phyloP scores from a whole-genome alignment of 2,329 filamentous ascomycete genomes.

The Penicillium carneum region DNA sequence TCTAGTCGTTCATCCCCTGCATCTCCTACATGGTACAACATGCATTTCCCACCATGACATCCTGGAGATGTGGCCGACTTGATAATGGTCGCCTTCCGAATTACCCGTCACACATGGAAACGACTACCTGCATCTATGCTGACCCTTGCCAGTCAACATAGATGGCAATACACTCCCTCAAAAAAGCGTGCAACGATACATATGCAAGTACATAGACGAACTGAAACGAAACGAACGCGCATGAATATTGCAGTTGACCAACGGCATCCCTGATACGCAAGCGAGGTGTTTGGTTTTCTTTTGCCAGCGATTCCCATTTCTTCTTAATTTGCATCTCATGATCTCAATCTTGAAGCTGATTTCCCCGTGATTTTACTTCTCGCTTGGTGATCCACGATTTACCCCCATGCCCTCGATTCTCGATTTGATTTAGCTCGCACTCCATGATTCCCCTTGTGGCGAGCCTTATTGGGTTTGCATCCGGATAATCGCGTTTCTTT shows the following conservation, averaged over 20 bases:
- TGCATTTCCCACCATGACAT: background rate
- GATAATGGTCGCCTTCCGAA: conserved; percentile 31
- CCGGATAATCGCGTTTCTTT: conserved; percentile 18
- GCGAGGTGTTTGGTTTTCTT: conserved; percentile 38
- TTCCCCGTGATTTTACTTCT: conserved; percentile 1
- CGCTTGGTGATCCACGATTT: conserved; percentile 11
- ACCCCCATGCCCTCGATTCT: conserved; percentile 5
- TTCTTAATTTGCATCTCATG: conserved; percentile 20
- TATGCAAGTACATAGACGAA: conserved; percentile 38
- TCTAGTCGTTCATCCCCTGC: conserved; percentile 19
- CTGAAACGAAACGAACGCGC: conserved; percentile 39
- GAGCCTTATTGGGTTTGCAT: conserved; percentile 26
- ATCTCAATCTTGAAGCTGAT: conserved; percentile 22
- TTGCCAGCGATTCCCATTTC: conserved; percentile 27
- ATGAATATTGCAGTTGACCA: conserved; percentile 34
- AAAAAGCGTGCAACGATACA: conserved; percentile 36
- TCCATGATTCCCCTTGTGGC: conserved; percentile 21
- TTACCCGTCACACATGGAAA: conserved; percentile 23
- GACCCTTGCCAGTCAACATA: conserved; percentile 8
- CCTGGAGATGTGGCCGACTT: conserved; percentile 4
- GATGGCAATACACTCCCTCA: conserved; percentile 18
- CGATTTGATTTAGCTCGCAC: conserved; percentile 24
- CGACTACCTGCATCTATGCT: conserved; percentile 13
- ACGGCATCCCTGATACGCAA: conserved; percentile 34
- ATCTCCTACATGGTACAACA: background rate